phyloP scores from a whole-genome alignment of 352 stramenopile species.

The Pythium brassicae region DNA sequence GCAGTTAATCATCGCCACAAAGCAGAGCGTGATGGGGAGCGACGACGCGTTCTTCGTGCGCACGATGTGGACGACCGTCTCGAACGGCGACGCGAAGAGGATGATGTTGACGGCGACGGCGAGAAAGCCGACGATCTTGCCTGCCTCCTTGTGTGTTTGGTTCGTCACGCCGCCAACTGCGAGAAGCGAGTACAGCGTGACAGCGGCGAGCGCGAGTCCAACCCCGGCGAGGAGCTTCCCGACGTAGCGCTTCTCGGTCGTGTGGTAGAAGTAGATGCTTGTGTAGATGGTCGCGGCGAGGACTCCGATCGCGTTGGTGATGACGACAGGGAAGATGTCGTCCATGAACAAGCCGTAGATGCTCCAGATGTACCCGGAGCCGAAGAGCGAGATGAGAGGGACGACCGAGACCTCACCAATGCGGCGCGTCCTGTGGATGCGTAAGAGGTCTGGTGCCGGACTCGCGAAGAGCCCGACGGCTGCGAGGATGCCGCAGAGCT shows the following conservation, averaged over 20 bases:
- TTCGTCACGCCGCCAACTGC: constrained; percentile 24
- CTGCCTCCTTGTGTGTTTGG: constrained; percentile 16
- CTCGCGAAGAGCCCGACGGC: too few relatives aligned
- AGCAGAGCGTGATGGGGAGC: constrained; percentile 48
- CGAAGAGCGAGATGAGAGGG: constrained; percentile 9
- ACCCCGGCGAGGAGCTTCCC: not conserved
- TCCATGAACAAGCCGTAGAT: constrained; percentile 7
- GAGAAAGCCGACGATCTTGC: constrained; percentile 10
- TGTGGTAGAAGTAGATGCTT: constrained; percentile 3
- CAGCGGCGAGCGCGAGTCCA: not conserved
- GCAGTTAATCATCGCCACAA: constrained; percentile 47
- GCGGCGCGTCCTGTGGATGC: constrained; percentile 8
- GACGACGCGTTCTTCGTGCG: constrained; percentile 24
- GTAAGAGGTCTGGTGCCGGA: constrained; percentile 5
- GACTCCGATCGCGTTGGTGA: constrained; percentile 8
- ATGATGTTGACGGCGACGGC: constrained; percentile 22
- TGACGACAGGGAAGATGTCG: constrained; percentile 8
- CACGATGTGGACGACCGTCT: constrained; percentile 26
- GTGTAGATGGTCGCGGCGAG: constrained; percentile 2
- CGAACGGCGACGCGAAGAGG: constrained; percentile 30
- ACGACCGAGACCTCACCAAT: constrained; percentile 13
- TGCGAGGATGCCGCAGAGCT: too few relatives aligned
- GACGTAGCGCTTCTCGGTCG: constrained; percentile 2
- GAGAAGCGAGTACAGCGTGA: constrained; percentile 29
- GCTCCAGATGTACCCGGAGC: constrained; percentile 5